These are phyloP conservation scores for Cutaneotrichosporon sp. DNA, from an alignment of 1,284 basidiomycete genomes.

Conservation along the genomic window DNA sequence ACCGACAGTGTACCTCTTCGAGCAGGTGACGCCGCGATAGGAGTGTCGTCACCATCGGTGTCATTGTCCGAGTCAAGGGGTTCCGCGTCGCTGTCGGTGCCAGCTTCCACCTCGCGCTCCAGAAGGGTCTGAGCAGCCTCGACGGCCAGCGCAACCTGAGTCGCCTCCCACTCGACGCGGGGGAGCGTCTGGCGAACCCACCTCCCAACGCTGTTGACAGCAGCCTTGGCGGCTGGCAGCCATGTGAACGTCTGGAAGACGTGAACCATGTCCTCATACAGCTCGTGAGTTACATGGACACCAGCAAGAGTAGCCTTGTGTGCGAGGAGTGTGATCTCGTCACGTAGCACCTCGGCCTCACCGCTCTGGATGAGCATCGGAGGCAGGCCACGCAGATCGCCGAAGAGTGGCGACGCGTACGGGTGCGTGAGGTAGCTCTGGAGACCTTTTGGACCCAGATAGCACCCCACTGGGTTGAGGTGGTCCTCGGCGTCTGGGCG, in stretches of 20 bases:
- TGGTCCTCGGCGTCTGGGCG: constrained; percentile 74
- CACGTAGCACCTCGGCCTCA: constrained; percentile 88
- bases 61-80: neutral
- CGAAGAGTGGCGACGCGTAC: constrained; percentile 94
- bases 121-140: constrained; percentile 3
- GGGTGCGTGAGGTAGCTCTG: constrained; percentile 87
- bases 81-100: constrained; percentile 11
- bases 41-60: constrained; percentile 12
- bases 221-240: constrained; percentile 67
- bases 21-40: constrained; percentile 8
- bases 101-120: neutral
- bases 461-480: constrained; percentile 88
- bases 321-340: constrained; percentile 88
- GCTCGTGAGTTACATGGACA: constrained; percentile 83
- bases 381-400: constrained; percentile 80
- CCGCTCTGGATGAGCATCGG: constrained; percentile 91
- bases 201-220: constrained; percentile 64
- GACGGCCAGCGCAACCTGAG: constrained; percentile 17
- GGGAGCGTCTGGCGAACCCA: constrained; percentile 69
- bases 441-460: constrained; percentile 79
- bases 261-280: constrained; percentile 90
- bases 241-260: constrained; percentile 89
- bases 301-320: constrained; percentile 89
- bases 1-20: neutral
- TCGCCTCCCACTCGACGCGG: constrained; percentile 51